These are phyloP conservation scores for Ogataea kodamae DNA, from an alignment of 805 yeast genomes.

Conservation along the genomic window DNA sequence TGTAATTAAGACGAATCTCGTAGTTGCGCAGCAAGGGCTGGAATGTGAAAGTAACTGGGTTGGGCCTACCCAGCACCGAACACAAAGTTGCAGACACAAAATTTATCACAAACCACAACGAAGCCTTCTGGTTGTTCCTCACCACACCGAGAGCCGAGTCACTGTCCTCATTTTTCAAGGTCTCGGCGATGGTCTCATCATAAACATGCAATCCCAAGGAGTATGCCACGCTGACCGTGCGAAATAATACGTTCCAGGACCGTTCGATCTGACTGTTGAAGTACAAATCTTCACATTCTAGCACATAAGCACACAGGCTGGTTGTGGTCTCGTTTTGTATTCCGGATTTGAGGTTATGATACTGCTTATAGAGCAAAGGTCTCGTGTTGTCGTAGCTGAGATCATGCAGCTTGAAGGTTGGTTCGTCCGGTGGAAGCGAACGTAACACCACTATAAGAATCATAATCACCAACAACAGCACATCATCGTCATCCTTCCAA, in stretches of 20 bases:
- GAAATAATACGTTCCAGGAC: slow-evolving; percentile 50
- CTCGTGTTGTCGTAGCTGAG: slow-evolving; percentile 24
- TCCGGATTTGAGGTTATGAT: slow-evolving; percentile 44
- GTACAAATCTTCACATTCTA: slow-evolving; percentile 50
- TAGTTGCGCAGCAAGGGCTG: slow-evolving; percentile 33
- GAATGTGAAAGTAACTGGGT: slow-evolving; percentile 44
- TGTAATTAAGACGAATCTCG: slow-evolving; percentile 37
- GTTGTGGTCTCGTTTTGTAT: slow-evolving; percentile 44
- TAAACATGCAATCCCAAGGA: slow-evolving; percentile 50
- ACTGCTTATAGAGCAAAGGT: slow-evolving; percentile 37
- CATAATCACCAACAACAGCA: slow-evolving; percentile 41
- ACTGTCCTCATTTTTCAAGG: slow-evolving; percentile 30
- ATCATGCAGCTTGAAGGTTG: slow-evolving; percentile 22
- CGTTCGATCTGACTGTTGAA: slow-evolving; percentile 48
- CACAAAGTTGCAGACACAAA: slow-evolving; percentile 47
- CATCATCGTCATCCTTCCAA: slow-evolving; percentile 50
- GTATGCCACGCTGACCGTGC: slow-evolving; percentile 46
- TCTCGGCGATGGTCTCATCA: slow-evolving; percentile 31
- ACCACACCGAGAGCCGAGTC: slow-evolving; percentile 30
- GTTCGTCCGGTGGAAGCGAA: slow-evolving; percentile 29
- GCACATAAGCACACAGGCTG: slow-evolving; percentile 47
- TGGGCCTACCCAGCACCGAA: slow-evolving; percentile 51
- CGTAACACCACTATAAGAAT: slow-evolving; percentile 40
- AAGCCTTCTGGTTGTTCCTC: slow-evolving; percentile 36
- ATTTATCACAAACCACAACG: slow-evolving; percentile 50